Evolutionary conservation across 2,329 filamentous ascomycete species (phyloP).

Genomic region (Sporothrix brunneoviolacea): DNA sequence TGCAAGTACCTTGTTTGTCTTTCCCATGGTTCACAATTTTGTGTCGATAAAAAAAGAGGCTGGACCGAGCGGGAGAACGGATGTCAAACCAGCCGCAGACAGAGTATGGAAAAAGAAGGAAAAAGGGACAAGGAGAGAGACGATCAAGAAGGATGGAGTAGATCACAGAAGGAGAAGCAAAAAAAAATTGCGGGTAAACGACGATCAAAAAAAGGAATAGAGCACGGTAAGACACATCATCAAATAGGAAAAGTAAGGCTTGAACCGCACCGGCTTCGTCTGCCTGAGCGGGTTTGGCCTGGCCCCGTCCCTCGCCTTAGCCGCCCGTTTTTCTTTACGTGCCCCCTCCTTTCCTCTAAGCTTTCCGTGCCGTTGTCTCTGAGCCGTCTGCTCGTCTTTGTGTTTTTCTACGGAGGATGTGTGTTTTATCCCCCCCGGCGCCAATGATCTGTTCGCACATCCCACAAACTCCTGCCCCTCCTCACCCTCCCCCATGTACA

Average conservation of each 20-base stretch:
- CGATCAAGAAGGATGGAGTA: not conserved
- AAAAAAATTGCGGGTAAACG: not conserved
- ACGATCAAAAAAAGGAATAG: not conserved
- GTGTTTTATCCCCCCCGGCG: too few relatives aligned
- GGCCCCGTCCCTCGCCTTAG: too few relatives aligned
- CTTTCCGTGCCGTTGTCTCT: too few relatives aligned
- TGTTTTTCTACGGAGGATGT: too few relatives aligned
- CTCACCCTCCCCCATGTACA: too few relatives aligned
- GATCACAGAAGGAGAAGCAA: not conserved
- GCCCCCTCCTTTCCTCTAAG: too few relatives aligned
- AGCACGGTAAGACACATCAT: not conserved
- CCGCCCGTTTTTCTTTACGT: not conserved
- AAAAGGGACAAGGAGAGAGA: not conserved
- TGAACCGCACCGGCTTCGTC: too few relatives aligned
- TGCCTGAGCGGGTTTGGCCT: too few relatives aligned
- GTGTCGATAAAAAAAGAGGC: not conserved
- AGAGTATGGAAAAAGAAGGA: not conserved
- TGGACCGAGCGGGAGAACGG: not conserved
- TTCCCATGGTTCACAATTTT: not conserved
- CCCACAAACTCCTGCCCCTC: not conserved
- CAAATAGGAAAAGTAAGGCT: not conserved
- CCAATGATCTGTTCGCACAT: not conserved
- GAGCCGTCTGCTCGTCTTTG: too few relatives aligned
- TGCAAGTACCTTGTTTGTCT: not conserved
- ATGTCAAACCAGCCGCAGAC: slow-evolving; percentile 4